A percentile compares a stretch with the other conserved stretches of the same genome.
Conservation (phyloP, 2,329 filamentous ascomycete genomes). For the Aureobasidium musti region DNA sequence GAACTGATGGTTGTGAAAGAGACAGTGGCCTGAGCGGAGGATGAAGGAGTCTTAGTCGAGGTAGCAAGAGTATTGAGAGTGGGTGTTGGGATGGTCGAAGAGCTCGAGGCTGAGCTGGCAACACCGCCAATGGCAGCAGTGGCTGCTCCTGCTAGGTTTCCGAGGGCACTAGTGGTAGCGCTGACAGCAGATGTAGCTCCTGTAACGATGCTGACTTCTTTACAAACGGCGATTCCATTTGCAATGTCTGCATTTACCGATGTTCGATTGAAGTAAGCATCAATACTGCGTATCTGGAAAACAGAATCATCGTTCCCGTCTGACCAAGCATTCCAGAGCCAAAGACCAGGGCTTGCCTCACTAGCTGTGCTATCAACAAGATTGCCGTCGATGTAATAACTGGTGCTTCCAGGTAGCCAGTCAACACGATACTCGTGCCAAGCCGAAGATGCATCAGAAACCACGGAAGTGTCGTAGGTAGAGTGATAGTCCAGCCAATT, state of each 20-base stretch:
- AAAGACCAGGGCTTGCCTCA: slow-evolving; percentile 62
- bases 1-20: slow-evolving; percentile 30
- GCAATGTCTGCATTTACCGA: slow-evolving; percentile 3
- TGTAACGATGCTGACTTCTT: slow-evolving; percentile 1
- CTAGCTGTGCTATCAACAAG: slow-evolving; percentile 57
- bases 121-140: neutral
- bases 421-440: slow-evolving; percentile 85
- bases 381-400: slow-evolving; percentile 68
- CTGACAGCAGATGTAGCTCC: neutral
- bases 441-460: slow-evolving; percentile 62
- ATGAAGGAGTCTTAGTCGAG: neutral
- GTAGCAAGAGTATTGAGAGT: slow-evolving; percentile 25
- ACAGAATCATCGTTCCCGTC: slow-evolving; percentile 60
- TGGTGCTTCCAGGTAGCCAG: slow-evolving; percentile 62
- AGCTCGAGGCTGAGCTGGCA: neutral
- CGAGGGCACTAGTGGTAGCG: neutral
- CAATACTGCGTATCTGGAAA: slow-evolving; percentile 68
- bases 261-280: slow-evolving; percentile 58
- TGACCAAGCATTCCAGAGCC: slow-evolving; percentile 75
- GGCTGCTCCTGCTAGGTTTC: neutral
- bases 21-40: slow-evolving; percentile 22
- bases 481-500: slow-evolving; percentile 55
- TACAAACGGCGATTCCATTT: neutral
- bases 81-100: neutral
- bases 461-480: slow-evolving; percentile 64